Conservation (phyloP, 1,284 basidiomycete species). For the Cryptococcus wingfieldii region DNA sequence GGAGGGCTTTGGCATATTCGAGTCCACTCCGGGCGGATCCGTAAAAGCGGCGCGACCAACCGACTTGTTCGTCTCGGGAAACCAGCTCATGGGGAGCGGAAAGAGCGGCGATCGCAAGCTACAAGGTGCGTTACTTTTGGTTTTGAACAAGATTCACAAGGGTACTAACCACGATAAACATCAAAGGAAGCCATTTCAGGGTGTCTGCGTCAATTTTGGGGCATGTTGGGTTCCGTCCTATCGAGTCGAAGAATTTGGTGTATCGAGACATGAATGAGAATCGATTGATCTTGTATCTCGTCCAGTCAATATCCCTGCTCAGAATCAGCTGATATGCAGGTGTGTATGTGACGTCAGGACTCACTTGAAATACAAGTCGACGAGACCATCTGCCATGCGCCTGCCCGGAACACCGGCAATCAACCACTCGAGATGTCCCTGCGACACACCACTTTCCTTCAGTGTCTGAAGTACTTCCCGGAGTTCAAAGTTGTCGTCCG, state of each 20-base stretch:
- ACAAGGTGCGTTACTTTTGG: not conserved
- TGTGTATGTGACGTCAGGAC: conserved; percentile 6
- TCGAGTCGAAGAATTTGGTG: conserved; percentile 45
- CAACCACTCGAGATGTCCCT: conserved; percentile 46
- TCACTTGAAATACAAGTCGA: conserved; percentile 47
- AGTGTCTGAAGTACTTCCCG: conserved; percentile 45
- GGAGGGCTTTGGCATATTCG: conserved; percentile 50
- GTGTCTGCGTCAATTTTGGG: conserved; percentile 47
- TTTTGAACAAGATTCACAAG: not conserved
- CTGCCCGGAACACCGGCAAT: conserved; percentile 47
- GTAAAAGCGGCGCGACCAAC: conserved; percentile 49
- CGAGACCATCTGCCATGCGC: conserved; percentile 46
- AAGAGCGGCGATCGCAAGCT: conserved; percentile 50
- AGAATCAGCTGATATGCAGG: not conserved
- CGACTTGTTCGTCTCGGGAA: conserved; percentile 40
- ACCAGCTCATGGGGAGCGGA: conserved; percentile 47
- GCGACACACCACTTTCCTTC: conserved; percentile 48
- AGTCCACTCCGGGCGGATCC: conserved; percentile 46
- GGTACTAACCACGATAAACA: conserved; percentile 49
- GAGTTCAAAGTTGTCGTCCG: conserved; percentile 41
- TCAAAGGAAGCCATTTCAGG: conserved; percentile 49
- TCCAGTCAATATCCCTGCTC: conserved; percentile 45
- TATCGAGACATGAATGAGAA: conserved; percentile 46
- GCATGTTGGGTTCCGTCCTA: conserved; percentile 42
- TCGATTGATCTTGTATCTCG: conserved; percentile 50